A percentile compares a stretch with the other conserved stretches of the same genome.
Evolutionary conservation across 225 moss, liverwort and hornwort species (phyloP).

Genomic region (Anthoceros angustus): DNA sequence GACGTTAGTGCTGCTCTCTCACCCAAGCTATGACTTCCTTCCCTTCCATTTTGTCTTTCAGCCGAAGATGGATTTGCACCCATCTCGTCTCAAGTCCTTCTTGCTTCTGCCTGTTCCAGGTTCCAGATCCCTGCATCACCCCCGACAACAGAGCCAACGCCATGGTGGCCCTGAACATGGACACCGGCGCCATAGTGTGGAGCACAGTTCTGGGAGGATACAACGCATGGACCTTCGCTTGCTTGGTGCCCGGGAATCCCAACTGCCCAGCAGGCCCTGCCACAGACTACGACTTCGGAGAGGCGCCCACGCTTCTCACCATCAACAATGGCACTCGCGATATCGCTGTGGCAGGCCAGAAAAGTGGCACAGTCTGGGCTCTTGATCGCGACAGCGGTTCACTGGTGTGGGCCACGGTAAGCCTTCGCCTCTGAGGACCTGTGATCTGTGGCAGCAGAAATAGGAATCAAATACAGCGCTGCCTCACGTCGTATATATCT

Average conservation of each 20-base stretch:
- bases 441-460: too few relatives aligned
- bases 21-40: not conserved
- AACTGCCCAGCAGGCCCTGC: constrained; percentile 11
- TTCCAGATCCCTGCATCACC: constrained; percentile 11
- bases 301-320: constrained; percentile 10
- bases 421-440: too few relatives aligned
- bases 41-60: too few relatives aligned
- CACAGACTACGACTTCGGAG: constrained; percentile 11
- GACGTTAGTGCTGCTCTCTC: too few relatives aligned
- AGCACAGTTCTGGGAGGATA: constrained; percentile 7
- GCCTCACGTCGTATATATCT: too few relatives aligned
- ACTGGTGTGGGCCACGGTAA: constrained; percentile 8
- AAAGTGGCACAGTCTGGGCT: constrained; percentile 10
- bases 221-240: constrained; percentile 8
- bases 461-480: too few relatives aligned
- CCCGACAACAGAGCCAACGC: constrained; percentile 6
- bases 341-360: constrained; percentile 9
- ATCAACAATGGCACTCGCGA: not conserved
- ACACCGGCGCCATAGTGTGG: constrained; percentile 8
- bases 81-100: too few relatives aligned
- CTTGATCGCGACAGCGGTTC: constrained; percentile 8
- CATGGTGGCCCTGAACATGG: constrained; percentile 8
- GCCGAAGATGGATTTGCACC: too few relatives aligned
- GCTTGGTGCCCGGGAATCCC: not conserved
- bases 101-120: too few relatives aligned